These are phyloP conservation scores for Hypoxylon sp. DNA, from an alignment of 2,329 filamentous ascomycete species.

Conservation along the genomic window DNA sequence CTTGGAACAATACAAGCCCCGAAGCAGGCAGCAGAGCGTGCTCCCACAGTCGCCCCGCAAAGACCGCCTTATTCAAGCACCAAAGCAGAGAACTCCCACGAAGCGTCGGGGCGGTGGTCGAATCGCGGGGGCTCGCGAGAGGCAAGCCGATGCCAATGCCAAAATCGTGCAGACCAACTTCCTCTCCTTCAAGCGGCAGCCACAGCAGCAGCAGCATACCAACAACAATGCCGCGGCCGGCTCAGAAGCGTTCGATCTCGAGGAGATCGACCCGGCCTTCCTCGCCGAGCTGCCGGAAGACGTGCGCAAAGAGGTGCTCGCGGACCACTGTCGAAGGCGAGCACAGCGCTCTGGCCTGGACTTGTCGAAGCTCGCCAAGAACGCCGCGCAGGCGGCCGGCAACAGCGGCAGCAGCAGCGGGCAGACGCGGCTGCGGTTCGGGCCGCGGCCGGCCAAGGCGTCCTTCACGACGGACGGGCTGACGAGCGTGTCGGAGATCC, in stretches of 20 bases:
- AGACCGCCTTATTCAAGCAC: constrained; percentile 57
- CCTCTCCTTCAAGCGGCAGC: constrained; percentile 51
- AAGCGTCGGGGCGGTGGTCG: constrained; percentile 65
- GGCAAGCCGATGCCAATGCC: constrained; percentile 61
- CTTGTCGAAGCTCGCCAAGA: constrained; percentile 44
- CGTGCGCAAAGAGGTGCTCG: constrained; percentile 78
- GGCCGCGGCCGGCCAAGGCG: constrained; percentile 54
- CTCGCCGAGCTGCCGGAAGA: constrained; percentile 85
- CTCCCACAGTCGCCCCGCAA: constrained; percentile 64
- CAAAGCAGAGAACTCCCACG: constrained; percentile 67
- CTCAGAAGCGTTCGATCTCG: constrained; percentile 49
- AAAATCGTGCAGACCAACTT: constrained; percentile 79
- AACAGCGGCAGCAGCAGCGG: constrained; percentile 40
- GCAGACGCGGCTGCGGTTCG: constrained; percentile 57
- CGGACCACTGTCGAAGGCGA: constrained; percentile 73
- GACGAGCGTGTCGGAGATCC: constrained; percentile 65
- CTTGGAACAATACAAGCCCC: constrained; percentile 70
- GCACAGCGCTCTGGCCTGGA: constrained; percentile 63
- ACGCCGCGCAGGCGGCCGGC: constrained; percentile 24
- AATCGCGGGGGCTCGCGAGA: constrained; percentile 56
- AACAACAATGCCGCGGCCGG: constrained; percentile 36
- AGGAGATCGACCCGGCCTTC: constrained; percentile 73
- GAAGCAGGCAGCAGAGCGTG: constrained; percentile 47
- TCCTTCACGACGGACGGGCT: constrained; percentile 55
- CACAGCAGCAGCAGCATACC: constrained; percentile 16